Base-by-base conservation (phyloP, 306 rosid genomes). In the Cicer pinnatifidum region DNA sequence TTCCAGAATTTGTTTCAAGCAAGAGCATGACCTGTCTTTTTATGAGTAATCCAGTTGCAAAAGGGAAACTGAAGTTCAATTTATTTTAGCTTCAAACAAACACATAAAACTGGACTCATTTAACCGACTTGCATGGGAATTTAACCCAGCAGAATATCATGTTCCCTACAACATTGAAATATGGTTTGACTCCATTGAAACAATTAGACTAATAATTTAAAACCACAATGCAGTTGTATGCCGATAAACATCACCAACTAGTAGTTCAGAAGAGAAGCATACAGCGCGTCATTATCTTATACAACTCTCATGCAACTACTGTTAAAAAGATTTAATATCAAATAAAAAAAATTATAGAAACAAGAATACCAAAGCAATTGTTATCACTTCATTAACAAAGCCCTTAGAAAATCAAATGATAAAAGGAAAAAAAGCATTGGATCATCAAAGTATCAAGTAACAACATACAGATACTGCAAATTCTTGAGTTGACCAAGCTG, bases 401-500 rank as follows among this genome's bases (percentile, higher is more conserved):
- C 65, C 51, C 17, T 12, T 44, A 9, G 76, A 56, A 33, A 75
- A 40, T 17, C 7, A 67, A 48, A 65, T 47, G 16, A 58, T 19
- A 35, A 37, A 50, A 43, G 52, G 57, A 76, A 45, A 64, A 64
- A 10, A 60, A 82, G 20, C 56, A 70, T 72, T 23, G 56, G 19
- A 57, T 65, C 7, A 59, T 51, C 67, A 69, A 72, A 60, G 66
- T 45, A 57, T 65, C 47, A 78, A 64, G 66, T 68, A 48, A 75
- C 12, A 69, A 86, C 97, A 82, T 88, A 94, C 99, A 94, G 71
- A 84, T 94, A 94, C 76, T 94, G 99, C 81, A 94, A 85, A 85
- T 94, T 94, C 91, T 85, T 94, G 80, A 94, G 96, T 80, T 71
- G 97, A 78, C 99, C 99, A 46, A 94, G 97, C 82, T 90, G 97